These are phyloP conservation scores for Pseudogymnoascus sp. DNA, from an alignment of 2,329 filamentous ascomycete species.

Conservation along the genomic window DNA sequence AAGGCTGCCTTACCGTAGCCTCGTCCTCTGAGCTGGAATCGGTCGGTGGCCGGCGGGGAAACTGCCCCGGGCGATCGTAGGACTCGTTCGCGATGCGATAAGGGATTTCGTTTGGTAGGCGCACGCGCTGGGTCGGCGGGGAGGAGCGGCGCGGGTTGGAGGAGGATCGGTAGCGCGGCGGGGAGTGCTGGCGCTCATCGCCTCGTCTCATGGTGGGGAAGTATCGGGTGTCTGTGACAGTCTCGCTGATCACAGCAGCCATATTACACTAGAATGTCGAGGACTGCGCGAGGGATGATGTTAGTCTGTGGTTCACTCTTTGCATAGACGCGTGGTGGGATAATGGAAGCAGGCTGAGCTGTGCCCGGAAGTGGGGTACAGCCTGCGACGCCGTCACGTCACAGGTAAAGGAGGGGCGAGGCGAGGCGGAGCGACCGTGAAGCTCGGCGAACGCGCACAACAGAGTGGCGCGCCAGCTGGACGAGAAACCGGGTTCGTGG, in stretches of 20 bases:
- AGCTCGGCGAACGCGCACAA: background rate
- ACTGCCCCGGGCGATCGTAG: conserved; percentile 22
- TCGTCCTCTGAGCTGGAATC: conserved; percentile 9
- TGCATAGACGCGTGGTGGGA: background rate
- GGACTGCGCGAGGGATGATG: background rate
- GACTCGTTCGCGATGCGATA: conserved; percentile 7
- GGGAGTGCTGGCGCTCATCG: conserved; percentile 38
- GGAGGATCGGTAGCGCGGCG: conserved; percentile 26
- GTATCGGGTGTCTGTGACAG: conserved; percentile 62
- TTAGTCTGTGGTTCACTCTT: background rate
- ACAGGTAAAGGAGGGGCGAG: background rate
- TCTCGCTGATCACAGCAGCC: conserved; percentile 62
- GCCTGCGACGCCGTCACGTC: background rate
- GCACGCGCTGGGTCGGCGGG: conserved; percentile 22
- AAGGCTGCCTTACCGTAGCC: conserved; percentile 19
- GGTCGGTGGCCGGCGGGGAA: conserved; percentile 10
- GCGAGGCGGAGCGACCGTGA: background rate
- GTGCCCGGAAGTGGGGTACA: background rate
- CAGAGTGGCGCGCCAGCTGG: background rate
- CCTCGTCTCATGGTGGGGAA: conserved; percentile 61
- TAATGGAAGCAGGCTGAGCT: background rate
- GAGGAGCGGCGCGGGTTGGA: conserved; percentile 22
- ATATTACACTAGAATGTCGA: conserved; percentile 35
- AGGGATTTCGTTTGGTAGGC: background rate
- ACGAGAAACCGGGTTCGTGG: background rate